A percentile compares a stretch with the other conserved stretches of the same genome.
Evolutionary conservation across 1,284 basidiomycete genomes (phyloP).

Genomic region (Marasmius sp.): DNA sequence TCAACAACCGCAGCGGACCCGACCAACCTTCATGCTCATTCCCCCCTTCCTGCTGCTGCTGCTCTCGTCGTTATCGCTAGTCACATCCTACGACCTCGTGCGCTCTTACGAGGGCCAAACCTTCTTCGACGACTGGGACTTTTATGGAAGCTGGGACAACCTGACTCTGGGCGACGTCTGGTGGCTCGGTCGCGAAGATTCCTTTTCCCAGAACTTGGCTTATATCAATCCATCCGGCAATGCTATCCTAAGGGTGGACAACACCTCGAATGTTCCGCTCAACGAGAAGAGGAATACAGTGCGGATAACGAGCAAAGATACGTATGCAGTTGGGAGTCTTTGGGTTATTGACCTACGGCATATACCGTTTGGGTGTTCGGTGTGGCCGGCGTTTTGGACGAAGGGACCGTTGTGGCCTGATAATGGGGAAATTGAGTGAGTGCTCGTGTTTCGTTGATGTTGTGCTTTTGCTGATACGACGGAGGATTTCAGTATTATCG

Average conservation of each 20-base stretch:
- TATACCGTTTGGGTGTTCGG: constrained; percentile 57
- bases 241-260: constrained; percentile 62
- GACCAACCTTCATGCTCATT: too few species aligned
- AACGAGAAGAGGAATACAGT: constrained; percentile 60
- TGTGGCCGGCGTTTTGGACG: constrained; percentile 61
- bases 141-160: constrained; percentile 54
- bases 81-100: constrained; percentile 19
- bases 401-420: constrained; percentile 53
- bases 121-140: constrained; percentile 52
- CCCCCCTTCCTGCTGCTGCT: neutral
- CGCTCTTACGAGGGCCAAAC: constrained; percentile 40
- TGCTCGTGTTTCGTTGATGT: neutral
- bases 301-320: constrained; percentile 47
- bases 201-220: constrained; percentile 48
- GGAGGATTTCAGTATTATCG: constrained; percentile 39
- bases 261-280: constrained; percentile 47
- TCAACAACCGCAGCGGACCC: too few species aligned
- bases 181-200: constrained; percentile 46
- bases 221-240: constrained; percentile 53
- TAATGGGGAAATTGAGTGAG: constrained; percentile 55
- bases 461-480: neutral
- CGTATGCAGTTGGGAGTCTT: constrained; percentile 53
- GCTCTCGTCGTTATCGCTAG: neutral
- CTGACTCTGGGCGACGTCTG: constrained; percentile 51
- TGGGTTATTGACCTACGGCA: constrained; percentile 63